Conservation (phyloP, 805 yeast species). For the Teunomyces panamensis region DNA sequence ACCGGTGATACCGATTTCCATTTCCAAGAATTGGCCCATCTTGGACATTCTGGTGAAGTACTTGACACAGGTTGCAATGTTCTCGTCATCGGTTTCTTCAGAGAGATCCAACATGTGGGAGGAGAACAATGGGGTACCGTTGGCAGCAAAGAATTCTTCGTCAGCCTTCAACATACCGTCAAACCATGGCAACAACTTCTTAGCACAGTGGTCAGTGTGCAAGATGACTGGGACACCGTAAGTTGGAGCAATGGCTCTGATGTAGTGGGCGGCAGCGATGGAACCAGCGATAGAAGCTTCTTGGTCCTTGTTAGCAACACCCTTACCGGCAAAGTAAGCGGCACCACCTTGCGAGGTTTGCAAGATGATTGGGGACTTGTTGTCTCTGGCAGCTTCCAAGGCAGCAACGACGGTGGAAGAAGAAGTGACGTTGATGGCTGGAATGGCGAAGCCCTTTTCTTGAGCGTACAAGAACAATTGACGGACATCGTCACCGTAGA, state of each 20-base stretch:
- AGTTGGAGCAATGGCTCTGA: slow-evolving; percentile 92
- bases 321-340: slow-evolving; percentile 99
- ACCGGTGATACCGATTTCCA: slow-evolving; percentile 99
- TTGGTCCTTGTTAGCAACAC: slow-evolving; percentile 91
- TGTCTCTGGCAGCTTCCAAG: slow-evolving; percentile 49
- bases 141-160: slow-evolving; percentile 80
- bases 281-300: slow-evolving; percentile 92
- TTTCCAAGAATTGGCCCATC: slow-evolving; percentile 96
- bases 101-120: slow-evolving; percentile 98
- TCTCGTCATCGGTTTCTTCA: slow-evolving; percentile 94
- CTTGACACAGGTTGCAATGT: slow-evolving; percentile 89
- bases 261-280: slow-evolving; percentile 96
- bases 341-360: slow-evolving; percentile 99
- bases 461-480: slow-evolving; percentile 88
- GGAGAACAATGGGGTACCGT: slow-evolving; percentile 96
- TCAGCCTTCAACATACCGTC: slow-evolving; percentile 98
- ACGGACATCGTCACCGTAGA: slow-evolving; percentile 96
- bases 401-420: slow-evolving; percentile 80
- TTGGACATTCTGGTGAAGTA: slow-evolving; percentile 93
- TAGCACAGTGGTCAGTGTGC: slow-evolving; percentile 99
- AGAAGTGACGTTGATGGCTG: slow-evolving; percentile 97
- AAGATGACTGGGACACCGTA: slow-evolving; percentile 96
- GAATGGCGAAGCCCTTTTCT: slow-evolving; percentile 91
- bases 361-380: slow-evolving; percentile 85
- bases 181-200: slow-evolving; percentile 96